Evolutionary conservation across 352 stramenopile genomes (phyloP).

Genomic region (Globisporangium nunn): DNA sequence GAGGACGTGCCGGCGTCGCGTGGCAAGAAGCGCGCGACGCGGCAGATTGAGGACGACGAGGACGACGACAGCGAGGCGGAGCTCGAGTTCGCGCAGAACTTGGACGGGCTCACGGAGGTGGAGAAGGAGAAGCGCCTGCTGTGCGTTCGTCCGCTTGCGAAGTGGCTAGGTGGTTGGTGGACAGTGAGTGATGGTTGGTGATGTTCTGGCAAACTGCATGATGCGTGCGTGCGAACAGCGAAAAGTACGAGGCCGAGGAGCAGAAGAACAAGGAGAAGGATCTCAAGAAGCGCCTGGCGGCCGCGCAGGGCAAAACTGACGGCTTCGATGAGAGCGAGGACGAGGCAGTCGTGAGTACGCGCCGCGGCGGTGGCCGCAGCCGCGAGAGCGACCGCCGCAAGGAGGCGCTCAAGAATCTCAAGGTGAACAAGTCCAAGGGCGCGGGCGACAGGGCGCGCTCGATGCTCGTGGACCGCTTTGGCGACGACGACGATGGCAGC

Average conservation of each 20-base stretch:
- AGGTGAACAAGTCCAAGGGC: constrained; percentile 61
- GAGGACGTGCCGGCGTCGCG: constrained; percentile 24
- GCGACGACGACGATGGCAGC: constrained; percentile 46
- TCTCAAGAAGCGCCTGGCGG: constrained; percentile 73
- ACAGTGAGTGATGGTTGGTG: not conserved
- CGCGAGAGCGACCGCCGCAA: constrained; percentile 70
- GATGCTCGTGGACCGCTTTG: constrained; percentile 76
- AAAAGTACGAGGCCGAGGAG: constrained; percentile 82
- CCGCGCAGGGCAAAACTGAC: constrained; percentile 36
- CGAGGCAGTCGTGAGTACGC: constrained; percentile 34
- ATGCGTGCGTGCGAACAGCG: constrained; percentile 17
- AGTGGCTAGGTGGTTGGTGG: too few species aligned
- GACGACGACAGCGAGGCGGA: constrained; percentile 51
- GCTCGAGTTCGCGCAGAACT: constrained; percentile 32
- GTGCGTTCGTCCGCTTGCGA: constrained; percentile 16
- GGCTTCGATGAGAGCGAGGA: constrained; percentile 29
- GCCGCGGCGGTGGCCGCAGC: constrained; percentile 48
- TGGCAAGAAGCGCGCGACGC: constrained; percentile 27
- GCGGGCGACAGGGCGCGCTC: constrained; percentile 51
- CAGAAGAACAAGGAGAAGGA: constrained; percentile 79
- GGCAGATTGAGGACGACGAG: constrained; percentile 35
- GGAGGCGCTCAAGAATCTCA: constrained; percentile 71
- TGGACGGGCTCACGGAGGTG: constrained; percentile 69
- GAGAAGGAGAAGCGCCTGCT: constrained; percentile 84
- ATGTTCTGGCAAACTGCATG: not conserved